phyloP scores from a whole-genome alignment of 257 asterid species.

The Lavandula angustifolia region DNA sequence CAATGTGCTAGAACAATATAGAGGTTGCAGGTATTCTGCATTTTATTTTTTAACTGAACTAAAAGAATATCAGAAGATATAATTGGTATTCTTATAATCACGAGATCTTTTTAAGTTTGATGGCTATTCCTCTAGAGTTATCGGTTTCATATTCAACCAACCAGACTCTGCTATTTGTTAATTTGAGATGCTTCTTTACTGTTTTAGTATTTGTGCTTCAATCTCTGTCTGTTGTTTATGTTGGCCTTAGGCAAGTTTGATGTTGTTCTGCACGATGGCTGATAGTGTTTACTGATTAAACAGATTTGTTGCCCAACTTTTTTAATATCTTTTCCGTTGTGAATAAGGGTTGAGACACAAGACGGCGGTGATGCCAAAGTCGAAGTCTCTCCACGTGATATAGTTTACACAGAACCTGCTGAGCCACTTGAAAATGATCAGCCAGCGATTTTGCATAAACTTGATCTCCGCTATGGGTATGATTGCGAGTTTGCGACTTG shows the following conservation, averaged over 20 bases:
- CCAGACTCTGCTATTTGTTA: conserved; percentile 13
- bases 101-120: conserved; percentile 13
- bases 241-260: conserved; percentile 6
- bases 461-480: conserved; percentile 93
- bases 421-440: conserved; percentile 67
- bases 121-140: conserved; percentile 17
- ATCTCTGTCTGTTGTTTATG: conserved; percentile 10
- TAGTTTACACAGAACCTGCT: conserved; percentile 82
- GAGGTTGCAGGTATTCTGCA: not conserved
- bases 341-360: conserved; percentile 91
- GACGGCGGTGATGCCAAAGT: conserved; percentile 98
- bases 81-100: not conserved
- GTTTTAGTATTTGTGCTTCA: not conserved
- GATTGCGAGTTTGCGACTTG: conserved; percentile 29
- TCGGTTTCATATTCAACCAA: not conserved
- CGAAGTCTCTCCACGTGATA: conserved; percentile 96
- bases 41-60: not conserved
- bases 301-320: conserved; percentile 29
- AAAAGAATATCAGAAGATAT: conserved; percentile 6
- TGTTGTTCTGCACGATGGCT: conserved; percentile 6
- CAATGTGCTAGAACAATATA: conserved; percentile 19
- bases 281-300: not conserved
- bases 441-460: conserved; percentile 78
- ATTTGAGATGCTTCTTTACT: conserved; percentile 18
- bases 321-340: not conserved